Percentiles rank a stretch among this genome's conserved stretches.
Conservation (phyloP, 768 basidiomycete genomes). For the Lactifluus rugatus region DNA sequence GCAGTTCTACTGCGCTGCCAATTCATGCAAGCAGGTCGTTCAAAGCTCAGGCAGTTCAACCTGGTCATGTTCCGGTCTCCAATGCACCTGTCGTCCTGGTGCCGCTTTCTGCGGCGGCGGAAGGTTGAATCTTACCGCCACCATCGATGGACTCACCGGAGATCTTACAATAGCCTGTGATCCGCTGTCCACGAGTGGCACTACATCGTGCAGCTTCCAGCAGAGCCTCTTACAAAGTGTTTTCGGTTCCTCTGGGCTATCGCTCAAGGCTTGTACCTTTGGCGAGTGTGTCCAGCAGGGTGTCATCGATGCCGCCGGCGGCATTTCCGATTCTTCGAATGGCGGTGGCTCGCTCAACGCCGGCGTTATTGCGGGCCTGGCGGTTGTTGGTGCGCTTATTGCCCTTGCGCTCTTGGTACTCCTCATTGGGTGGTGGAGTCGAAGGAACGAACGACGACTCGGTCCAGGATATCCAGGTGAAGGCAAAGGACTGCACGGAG, state of each 20-base stretch:
- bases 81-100: slow-evolving; percentile 61
- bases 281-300: slow-evolving; percentile 85
- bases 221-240: slow-evolving; percentile 55
- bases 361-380: slow-evolving; percentile 87
- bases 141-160: slow-evolving; percentile 59
- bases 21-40: slow-evolving; percentile 56
- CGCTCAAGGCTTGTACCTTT: slow-evolving; percentile 62
- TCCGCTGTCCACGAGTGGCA: slow-evolving; percentile 33
- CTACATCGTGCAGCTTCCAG: slow-evolving; percentile 65
- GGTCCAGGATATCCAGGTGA: slow-evolving; percentile 23
- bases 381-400: slow-evolving; percentile 65
- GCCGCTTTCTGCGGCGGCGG: slow-evolving; percentile 68
- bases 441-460: slow-evolving; percentile 48
- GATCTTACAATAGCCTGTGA: slow-evolving; percentile 62
- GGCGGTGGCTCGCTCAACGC: slow-evolving; percentile 45
- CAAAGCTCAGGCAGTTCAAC: slow-evolving; percentile 33
- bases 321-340: slow-evolving; percentile 22
- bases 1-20: slow-evolving; percentile 79
- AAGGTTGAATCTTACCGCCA: slow-evolving; percentile 39
- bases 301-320: slow-evolving; percentile 50
- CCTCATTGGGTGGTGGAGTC: slow-evolving; percentile 48
- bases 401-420: slow-evolving; percentile 50
- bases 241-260: slow-evolving; percentile 69
- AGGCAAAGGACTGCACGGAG: slow-evolving; percentile 30
- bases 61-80: slow-evolving; percentile 66